These are phyloP conservation scores for Batkoa obscura DNA, from an alignment of 371 early-diverging fungal genomes.

Conservation along the genomic window DNA sequence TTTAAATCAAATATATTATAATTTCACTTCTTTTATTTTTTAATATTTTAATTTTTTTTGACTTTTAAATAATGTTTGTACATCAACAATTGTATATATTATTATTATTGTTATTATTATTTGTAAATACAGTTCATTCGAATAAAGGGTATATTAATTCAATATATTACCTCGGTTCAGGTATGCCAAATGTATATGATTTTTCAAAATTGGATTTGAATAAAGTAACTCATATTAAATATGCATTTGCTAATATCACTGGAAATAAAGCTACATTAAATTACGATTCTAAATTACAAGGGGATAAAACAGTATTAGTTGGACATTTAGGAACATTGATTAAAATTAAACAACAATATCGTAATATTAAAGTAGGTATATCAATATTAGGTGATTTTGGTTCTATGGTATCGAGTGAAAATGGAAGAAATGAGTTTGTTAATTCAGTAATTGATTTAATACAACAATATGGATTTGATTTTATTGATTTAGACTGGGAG, in stretches of 20 bases:
- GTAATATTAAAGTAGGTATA: neutral
- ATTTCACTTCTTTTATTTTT: no score
- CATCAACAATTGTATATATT: no score
- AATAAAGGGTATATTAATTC: neutral
- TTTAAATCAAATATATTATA: no score
- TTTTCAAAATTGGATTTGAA: neutral
- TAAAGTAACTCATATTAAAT: slow-evolving; percentile 1
- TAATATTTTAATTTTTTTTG: no score
- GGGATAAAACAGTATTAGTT: neutral
- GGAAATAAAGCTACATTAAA: neutral
- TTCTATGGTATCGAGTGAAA: neutral
- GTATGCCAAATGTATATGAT: neutral
- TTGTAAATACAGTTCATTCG: no score
- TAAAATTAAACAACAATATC: neutral
- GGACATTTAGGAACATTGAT: slow-evolving; percentile 3
- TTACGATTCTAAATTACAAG: neutral
- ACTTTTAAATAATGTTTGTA: no score
- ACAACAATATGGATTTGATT: slow-evolving; percentile 5
- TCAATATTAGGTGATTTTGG: slow-evolving; percentile 5
- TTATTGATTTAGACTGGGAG: slow-evolving; percentile 6
- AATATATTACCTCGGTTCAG: slow-evolving; percentile 4
- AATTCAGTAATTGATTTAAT: neutral
- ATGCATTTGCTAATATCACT: slow-evolving; percentile 3
- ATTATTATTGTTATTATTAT: no score
- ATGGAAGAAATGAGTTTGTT: neutral